phyloP scores from a whole-genome alignment of 2,329 filamentous ascomycete species.

The Dactylonectria macrodidyma region DNA sequence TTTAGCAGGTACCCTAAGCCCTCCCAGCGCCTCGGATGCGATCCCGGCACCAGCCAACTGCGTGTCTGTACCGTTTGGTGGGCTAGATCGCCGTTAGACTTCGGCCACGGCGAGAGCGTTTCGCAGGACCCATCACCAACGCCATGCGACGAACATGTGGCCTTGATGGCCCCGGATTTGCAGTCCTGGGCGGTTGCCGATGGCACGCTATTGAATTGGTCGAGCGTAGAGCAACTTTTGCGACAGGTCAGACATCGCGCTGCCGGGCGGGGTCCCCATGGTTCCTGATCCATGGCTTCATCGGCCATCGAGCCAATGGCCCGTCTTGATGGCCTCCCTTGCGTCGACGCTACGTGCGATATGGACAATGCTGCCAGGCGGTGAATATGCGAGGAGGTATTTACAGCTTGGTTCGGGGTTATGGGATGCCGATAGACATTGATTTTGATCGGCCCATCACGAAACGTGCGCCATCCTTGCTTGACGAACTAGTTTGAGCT shows the following conservation, averaged over 20 bases:
- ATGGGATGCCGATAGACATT: slow-evolving; percentile 27
- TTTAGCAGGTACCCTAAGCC: slow-evolving; percentile 4
- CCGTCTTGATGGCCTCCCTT: slow-evolving; percentile 39
- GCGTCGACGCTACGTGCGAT: slow-evolving; percentile 37
- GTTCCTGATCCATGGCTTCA: slow-evolving; percentile 18
- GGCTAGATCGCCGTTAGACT: slow-evolving; percentile 43
- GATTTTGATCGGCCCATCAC: slow-evolving; percentile 38
- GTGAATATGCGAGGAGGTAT: slow-evolving; percentile 42
- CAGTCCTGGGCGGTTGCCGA: slow-evolving; percentile 1
- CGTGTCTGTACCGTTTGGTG: slow-evolving; percentile 35
- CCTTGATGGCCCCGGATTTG: slow-evolving; percentile 25
- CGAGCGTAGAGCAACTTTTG: slow-evolving; percentile 1
- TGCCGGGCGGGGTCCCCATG: slow-evolving; percentile 23
- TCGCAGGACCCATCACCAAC: slow-evolving; percentile 26
- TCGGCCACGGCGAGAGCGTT: slow-evolving; percentile 43
- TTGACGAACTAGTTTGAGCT: slow-evolving; percentile 14
- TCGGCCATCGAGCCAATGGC: slow-evolving; percentile 24
- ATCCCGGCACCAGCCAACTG: slow-evolving; percentile 36
- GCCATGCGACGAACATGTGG: slow-evolving; percentile 43
- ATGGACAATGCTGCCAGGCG: slow-evolving; percentile 36
- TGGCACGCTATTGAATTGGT: slow-evolving; percentile 21
- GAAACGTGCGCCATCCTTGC: slow-evolving; percentile 33
- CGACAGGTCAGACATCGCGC: not conserved
- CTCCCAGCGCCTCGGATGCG: slow-evolving; percentile 41
- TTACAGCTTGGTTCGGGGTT: not conserved